Evolutionary conservation across 495 filamentous ascomycete species (phyloP).

Genomic region (Aspergillus kassunensis): DNA sequence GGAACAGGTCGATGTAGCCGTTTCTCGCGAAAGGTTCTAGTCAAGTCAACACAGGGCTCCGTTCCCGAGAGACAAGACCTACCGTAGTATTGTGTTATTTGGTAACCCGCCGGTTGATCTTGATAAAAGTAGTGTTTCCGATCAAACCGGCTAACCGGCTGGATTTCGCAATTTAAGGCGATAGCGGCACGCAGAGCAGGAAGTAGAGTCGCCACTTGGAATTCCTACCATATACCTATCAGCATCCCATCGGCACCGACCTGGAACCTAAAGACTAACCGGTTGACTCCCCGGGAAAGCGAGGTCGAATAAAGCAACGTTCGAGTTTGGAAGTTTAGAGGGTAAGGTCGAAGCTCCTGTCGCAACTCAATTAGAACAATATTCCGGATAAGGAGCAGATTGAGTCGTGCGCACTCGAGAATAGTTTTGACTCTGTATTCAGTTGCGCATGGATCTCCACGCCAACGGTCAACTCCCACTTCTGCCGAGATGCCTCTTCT

Average conservation of each 20-base stretch:
- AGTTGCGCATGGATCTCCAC: constrained; percentile 97
- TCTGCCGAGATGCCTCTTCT: constrained; percentile 35
- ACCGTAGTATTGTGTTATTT: constrained; percentile 94
- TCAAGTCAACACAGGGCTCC: not conserved
- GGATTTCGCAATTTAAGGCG: constrained; percentile 74
- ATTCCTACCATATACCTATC: constrained; percentile 40
- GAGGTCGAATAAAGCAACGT: constrained; percentile 83
- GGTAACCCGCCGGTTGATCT: constrained; percentile 93
- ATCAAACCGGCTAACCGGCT: constrained; percentile 76
- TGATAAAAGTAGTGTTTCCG: constrained; percentile 99
- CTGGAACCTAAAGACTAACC: constrained; percentile 25
- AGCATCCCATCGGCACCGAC: not conserved
- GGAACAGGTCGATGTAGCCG: constrained; percentile 64
- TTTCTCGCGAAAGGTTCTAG: constrained; percentile 75
- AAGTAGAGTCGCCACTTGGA: constrained; percentile 78
- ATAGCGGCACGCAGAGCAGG: constrained; percentile 87
- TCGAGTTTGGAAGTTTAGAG: constrained; percentile 70
- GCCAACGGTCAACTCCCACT: constrained; percentile 89
- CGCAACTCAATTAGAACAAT: constrained; percentile 1
- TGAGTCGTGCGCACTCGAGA: constrained; percentile 54
- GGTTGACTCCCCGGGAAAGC: constrained; percentile 89
- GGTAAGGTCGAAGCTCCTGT: constrained; percentile 63
- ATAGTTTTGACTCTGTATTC: constrained; percentile 80
- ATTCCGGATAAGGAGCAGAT: not conserved
- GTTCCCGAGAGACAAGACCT: constrained; percentile 13